Evolutionary conservation across 106 monocot genomes (phyloP), one percentile per base, ranked within the genome.

Genomic region (Dendrobium nobile): DNA sequence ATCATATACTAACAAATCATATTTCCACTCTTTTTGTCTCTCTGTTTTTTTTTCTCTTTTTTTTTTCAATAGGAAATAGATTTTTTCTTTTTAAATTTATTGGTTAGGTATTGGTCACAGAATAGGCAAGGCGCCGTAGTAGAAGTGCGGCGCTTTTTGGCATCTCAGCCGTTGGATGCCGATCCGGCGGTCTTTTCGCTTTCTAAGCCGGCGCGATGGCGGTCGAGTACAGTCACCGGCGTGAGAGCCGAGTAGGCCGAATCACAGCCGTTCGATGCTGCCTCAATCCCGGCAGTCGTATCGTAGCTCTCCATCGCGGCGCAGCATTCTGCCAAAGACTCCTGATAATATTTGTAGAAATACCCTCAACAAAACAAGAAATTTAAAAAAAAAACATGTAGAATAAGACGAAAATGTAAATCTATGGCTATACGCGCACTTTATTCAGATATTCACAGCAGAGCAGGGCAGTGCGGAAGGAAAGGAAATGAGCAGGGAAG

Each of bases 371-470:
- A 15, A 68, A 81, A 11, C 28, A 74, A 72, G 9, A 18, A 20
- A 42, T 20, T 74, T 11, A 20, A 41, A 40, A 9, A 33, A 31
- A 0, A 0, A 70, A 70, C 33, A 37, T 9, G 8, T 24, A 10
- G 7, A 26, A n/a, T 70, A 33, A 1, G 28, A 9, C 0, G 7
- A 65, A 24, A 22, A 9, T 76, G 48, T 76, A 26, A 47, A 24
- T 74, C 17, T 74, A 74, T 42, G 16, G 40, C 51, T 47, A 10
- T 76, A 0, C 11, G 20, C 76, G 26, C 75, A 90, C 95, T 75
- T 92, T 82, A 80, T 92, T 84, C 51, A 92, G 80, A 84, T 78
- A 90, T 47, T 81, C 61, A 72, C 82, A 97, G 61, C 82, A 48
- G 31, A 85, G 74, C 15, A 97, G 54, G 58, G 90, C 84, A 67